Percentiles rank a stretch among this genome's conserved stretches.
phyloP scores from a whole-genome alignment of 345 rosid genomes.

The Populus alba region DNA sequence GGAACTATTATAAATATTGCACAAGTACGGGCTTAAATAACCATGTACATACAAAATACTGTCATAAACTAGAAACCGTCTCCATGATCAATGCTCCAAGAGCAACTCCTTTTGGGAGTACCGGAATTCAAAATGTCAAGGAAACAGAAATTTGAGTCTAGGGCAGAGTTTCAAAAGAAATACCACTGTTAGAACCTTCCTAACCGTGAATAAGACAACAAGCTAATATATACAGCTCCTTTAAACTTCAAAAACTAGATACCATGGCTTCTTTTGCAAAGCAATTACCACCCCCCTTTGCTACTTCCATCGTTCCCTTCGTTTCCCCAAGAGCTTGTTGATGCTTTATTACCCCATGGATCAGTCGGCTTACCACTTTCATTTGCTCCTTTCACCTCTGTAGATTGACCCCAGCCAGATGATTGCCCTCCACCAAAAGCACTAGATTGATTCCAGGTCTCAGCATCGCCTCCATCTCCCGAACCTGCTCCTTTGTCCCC shows the following conservation, averaged over 20 bases:
- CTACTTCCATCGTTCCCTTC: constrained; percentile 26
- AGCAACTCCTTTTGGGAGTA: not conserved
- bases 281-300: constrained; percentile 38
- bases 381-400: constrained; percentile 16
- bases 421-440: constrained; percentile 19
- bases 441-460: constrained; percentile 20
- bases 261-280: not conserved
- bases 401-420: constrained; percentile 19
- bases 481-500: constrained; percentile 16
- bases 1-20: not conserved
- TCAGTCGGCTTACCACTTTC: constrained; percentile 3
- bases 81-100: not conserved
- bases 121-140: not conserved
- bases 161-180: not conserved
- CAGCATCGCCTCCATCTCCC: constrained; percentile 11
- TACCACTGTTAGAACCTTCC: not conserved
- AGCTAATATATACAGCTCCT: constrained; percentile 9
- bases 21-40: not conserved
- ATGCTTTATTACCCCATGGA: constrained; percentile 31
- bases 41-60: not conserved
- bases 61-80: not conserved
- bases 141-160: not conserved
- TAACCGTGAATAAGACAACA: not conserved
- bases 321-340: constrained; percentile 32
- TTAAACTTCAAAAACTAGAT: not conserved